Conservation (phyloP, 148 eudicot species). For the Talinum fruticosum region DNA sequence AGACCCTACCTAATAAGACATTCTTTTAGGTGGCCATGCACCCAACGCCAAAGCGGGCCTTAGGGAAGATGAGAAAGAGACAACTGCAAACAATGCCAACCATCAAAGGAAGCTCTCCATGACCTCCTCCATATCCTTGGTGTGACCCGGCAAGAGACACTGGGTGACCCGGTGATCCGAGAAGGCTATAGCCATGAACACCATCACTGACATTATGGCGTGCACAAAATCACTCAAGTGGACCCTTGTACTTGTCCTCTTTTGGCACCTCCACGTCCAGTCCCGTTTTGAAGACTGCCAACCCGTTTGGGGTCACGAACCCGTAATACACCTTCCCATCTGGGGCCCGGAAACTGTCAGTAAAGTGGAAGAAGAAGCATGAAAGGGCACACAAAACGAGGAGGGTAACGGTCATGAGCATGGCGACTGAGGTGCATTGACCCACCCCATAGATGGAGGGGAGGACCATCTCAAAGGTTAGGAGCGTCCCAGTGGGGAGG, state of each 20-base stretch:
- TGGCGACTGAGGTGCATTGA: slow-evolving; percentile 48
- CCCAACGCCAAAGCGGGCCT: slow-evolving; percentile 72
- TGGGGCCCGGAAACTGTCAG: slow-evolving; percentile 67
- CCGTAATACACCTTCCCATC: slow-evolving; percentile 80
- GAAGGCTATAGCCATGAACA: slow-evolving; percentile 74
- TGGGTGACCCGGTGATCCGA: slow-evolving; percentile 78
- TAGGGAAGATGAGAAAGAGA: slow-evolving; percentile 79
- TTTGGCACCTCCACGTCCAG: slow-evolving; percentile 59
- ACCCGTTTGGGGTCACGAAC: slow-evolving; percentile 57
- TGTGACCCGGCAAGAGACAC: slow-evolving; percentile 65
- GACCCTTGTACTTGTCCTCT: slow-evolving; percentile 50
- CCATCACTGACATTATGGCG: slow-evolving; percentile 81
- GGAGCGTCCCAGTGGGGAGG: slow-evolving; percentile 92
- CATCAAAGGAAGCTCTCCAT: slow-evolving; percentile 91
- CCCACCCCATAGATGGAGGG: slow-evolving; percentile 66
- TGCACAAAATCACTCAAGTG: slow-evolving; percentile 74
- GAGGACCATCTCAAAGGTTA: slow-evolving; percentile 83
- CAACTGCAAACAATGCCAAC: slow-evolving; percentile 85
- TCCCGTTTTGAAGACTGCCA: slow-evolving; percentile 66
- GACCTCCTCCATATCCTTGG: slow-evolving; percentile 78
- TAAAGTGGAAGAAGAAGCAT: slow-evolving; percentile 92
- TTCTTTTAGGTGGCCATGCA: slow-evolving; percentile 52
- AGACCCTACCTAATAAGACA: too few species aligned
- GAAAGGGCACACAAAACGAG: slow-evolving; percentile 59
- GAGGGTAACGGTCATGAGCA: slow-evolving; percentile 50